phyloP scores from a whole-genome alignment of 2,329 filamentous ascomycete species.

The Davidsoniella eucalypti region DNA sequence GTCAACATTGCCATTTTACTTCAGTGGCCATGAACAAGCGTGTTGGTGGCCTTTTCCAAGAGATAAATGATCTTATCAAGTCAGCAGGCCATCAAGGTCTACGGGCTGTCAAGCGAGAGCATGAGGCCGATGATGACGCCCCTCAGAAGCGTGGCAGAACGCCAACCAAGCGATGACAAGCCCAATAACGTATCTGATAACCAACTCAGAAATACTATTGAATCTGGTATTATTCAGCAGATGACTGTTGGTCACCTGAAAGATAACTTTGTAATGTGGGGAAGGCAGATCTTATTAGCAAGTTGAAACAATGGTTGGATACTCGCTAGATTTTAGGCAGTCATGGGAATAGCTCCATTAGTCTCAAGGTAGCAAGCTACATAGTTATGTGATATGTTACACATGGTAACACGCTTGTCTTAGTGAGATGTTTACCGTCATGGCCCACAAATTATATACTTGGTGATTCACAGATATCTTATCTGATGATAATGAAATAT shows the following conservation, averaged over 20 bases:
- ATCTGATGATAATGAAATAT: too few relatives aligned
- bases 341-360: neutral
- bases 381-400: too few relatives aligned
- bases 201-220: constrained; percentile 29
- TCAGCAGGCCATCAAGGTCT: constrained; percentile 27
- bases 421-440: too few relatives aligned
- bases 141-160: constrained; percentile 31
- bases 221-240: constrained; percentile 31
- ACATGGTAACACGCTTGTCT: too few relatives aligned
- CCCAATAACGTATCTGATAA: constrained; percentile 25
- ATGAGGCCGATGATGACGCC: constrained; percentile 21
- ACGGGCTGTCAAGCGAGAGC: neutral
- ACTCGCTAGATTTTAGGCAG: constrained; percentile 19
- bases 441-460: too few relatives aligned
- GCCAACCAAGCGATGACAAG: constrained; percentile 17
- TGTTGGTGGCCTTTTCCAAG: constrained; percentile 58
- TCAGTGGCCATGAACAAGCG: constrained; percentile 65
- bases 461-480: too few relatives aligned
- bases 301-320: constrained; percentile 40
- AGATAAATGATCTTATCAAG: constrained; percentile 51
- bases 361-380: too few relatives aligned
- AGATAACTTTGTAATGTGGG: constrained; percentile 29
- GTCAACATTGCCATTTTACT: too few relatives aligned
- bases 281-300: constrained; percentile 40
- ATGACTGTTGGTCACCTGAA: constrained; percentile 38